Evolutionary conservation across 106 monocot genomes (phyloP), one percentile per base, ranked within the genome.

Genomic region (Dendrobium nobile): DNA sequence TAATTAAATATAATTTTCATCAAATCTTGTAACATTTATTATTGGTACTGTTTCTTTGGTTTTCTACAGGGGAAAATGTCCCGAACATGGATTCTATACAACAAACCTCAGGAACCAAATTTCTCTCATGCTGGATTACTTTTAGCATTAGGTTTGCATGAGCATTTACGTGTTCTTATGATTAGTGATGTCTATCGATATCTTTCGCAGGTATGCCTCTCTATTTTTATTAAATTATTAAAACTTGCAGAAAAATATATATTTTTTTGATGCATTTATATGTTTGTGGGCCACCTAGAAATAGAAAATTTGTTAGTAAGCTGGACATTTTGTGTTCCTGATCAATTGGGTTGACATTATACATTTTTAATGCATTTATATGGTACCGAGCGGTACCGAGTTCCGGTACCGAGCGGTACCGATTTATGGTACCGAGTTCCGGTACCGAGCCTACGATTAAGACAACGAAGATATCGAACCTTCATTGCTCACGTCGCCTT

Each of bases 41-140:
- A 51, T 67, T 78, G 37, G 11, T 78, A 37, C 16, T 15, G 22
- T 79, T 86, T 75, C 37, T 4, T 13, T 26, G 73, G 24, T 72
- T 79, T 81, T 54, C 20, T 82, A 70, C 81, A 98, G 98, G 95
- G 88, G 11, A 95, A 98, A 80, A 87, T 98, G 86, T 90, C 90
- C 78, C 95, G 91, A 81, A 88, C 92, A 19, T 98, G 98, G 98
- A 95, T 98, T 80, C 83, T 79, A 6, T 98, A 98, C 67, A 98
- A 98, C 67, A 92, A 82, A 78, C 98, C 98, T 77, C 84, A 83
- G 55, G 92, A 95, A 77, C 92, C 98, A 74, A 98, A 87, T 87
- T 87, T 78, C 73, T 88, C 87, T 51, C 98, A 98, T 88, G 98
- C 98, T 78, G 98, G 98, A 16, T 41, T 95, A 74, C 91, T 98